Base-by-base conservation (phyloP, 352 stramenopile species). In the Pythium chondricola region DNA sequence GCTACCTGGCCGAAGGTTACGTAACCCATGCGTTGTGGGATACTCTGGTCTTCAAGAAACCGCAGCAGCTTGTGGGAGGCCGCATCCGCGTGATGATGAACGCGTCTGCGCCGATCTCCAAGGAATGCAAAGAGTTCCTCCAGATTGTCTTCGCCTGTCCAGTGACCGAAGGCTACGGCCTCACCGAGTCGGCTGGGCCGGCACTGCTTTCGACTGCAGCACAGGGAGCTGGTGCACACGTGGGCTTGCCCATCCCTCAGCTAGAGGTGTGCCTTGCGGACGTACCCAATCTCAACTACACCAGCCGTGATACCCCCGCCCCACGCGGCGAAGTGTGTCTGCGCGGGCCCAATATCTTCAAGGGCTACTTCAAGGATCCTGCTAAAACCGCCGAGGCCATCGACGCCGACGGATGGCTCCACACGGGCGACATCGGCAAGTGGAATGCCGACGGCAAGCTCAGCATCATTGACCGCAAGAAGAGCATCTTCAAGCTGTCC, bases 201-300 rank as follows among this genome's bases (percentile, higher is more conserved):
- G 73, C 71, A 25, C 65, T 59, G 8, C 69, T 77, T 41, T 65
- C 67, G 1, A 67, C 62, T 2, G 44, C 58, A 14, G 48, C 55
- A 10, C 71, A 77, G 22, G 51, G 59, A 1, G 52, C 58, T 0
- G 79, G 80, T 6, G 90, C 92, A 25, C 93, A 98, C 69, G 91
- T 98, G 5, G 96, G 96, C 20, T 75, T 84, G 30, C 90, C 90
- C 2, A 69, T 93, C 14, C 67, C 74, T 16, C 83, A 72, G 56
- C 64, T 80, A 6, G 82, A 98, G 58, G 81, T 98, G 51, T 88
- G 93, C 4, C 76, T 99, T 13, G 83, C 91, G 22, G 88, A 98
- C 58, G 88, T 98, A 6, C 87, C 88, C 0, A 95, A 99, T 30
- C 98, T 99, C 94, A 93, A 95, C 50, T 99, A 98, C 74, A 75